phyloP scores from a whole-genome alignment of 768 basidiomycete genomes.

The Hypholoma fasciculare region DNA sequence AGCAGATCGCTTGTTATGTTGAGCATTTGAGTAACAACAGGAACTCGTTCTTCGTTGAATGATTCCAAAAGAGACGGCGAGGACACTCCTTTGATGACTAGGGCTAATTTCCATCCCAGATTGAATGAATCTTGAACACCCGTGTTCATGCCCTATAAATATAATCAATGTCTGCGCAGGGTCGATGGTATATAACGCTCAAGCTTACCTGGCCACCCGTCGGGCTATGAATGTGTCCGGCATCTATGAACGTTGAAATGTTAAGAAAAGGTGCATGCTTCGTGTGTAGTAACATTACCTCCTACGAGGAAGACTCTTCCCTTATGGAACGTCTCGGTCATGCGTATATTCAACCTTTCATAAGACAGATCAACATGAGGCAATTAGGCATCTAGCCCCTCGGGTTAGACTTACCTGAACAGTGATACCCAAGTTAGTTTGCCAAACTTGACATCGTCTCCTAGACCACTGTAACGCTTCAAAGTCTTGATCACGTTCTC shows the following conservation, averaged over 20 bases:
- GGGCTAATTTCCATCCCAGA: slow-evolving; percentile 36
- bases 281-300: slow-evolving; percentile 10
- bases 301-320: slow-evolving; percentile 19
- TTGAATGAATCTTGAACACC: slow-evolving; percentile 30
- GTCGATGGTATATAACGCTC: background rate
- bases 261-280: background rate
- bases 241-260: slow-evolving; percentile 17
- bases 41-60: slow-evolving; percentile 32
- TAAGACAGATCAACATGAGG: background rate
- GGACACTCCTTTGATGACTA: slow-evolving; percentile 28
- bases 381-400: background rate
- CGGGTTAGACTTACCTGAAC: slow-evolving; percentile 21
- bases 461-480: slow-evolving; percentile 17
- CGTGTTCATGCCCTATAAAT: slow-evolving; percentile 12
- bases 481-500: slow-evolving; percentile 19
- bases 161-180: background rate
- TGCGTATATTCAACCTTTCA: slow-evolving; percentile 14
- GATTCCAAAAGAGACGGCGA: slow-evolving; percentile 27
- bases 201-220: slow-evolving; percentile 28
- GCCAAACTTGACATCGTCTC: slow-evolving; percentile 24
- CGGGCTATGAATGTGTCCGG: slow-evolving; percentile 33
- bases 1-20: slow-evolving; percentile 24
- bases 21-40: slow-evolving; percentile 38
- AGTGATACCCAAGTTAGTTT: slow-evolving; percentile 27
- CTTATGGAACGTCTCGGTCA: slow-evolving; percentile 14